Base-by-base conservation (phyloP, 495 filamentous ascomycete species). In the Cercophora sp. region DNA sequence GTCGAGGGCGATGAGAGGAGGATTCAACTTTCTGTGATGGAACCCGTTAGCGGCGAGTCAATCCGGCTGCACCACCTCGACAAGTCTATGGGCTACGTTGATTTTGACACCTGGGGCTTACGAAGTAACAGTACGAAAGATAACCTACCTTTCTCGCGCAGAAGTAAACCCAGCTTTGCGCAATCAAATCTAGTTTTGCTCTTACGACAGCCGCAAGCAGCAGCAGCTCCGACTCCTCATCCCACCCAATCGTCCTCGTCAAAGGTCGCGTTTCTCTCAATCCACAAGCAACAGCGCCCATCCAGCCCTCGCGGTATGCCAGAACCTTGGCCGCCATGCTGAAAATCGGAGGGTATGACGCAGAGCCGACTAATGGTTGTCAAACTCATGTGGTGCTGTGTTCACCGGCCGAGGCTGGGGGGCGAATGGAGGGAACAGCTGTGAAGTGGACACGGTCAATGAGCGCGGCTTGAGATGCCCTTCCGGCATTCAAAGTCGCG, bases 301-400 rank as follows among this genome's bases (percentile, higher is more conserved):
- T 57, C 67, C 63, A 70, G 60, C 42, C 53, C 48, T 60, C 59
- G 63, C 52, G 60, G 41, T 58, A 49, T 50, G 62, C 58, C 53
- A 67, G 39, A 61, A 69, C 65, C 51, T 65, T 62, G 58, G 63
- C 62, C 53, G 74, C 71, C 74, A 77, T 77, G 47, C 42, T 71
- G 72, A 66, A 54, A 66, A 61, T 70, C 52, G 54, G 60, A 63
- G 54, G 61, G 65, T 50, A 61, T 71, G 65, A 65, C 64, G 51
- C 61, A 63, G 58, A 57, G 55, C 52, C 56, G 52, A 51, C 50
- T 36, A 32, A 24, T 48, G 37, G 47, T 34, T 65, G 56, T 59
- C 63, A 63, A 56, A 73, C 60, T 68, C 75, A 78, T 76, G 74
- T 63, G 61, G 59, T 68, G 66, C 64, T 65, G 62, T 63, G 36